phyloP scores from a whole-genome alignment of 805 yeast species.

The Candida hungchunana region DNA sequence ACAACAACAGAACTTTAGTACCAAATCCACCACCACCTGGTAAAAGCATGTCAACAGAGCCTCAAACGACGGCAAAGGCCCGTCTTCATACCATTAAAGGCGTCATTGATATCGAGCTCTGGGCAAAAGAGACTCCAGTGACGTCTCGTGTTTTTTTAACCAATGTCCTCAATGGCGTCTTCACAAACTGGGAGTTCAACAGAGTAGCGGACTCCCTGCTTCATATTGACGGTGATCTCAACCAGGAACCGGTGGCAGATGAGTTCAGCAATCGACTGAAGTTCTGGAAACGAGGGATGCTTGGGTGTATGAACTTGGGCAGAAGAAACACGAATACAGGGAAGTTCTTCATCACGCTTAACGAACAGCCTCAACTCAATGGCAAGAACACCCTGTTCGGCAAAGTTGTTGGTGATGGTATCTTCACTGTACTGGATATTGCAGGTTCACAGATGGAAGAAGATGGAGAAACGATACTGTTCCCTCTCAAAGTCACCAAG shows the following conservation, averaged over 20 bases:
- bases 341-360: constrained; percentile 46
- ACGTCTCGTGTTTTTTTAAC: constrained; percentile 46
- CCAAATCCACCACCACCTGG: neutral
- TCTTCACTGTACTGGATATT: constrained; percentile 49
- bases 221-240: constrained; percentile 32
- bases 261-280: constrained; percentile 52
- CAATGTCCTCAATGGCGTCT: constrained; percentile 41
- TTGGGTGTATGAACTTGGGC: constrained; percentile 45
- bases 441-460: constrained; percentile 42
- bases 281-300: constrained; percentile 47
- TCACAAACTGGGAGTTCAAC: constrained; percentile 38
- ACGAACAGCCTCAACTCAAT: constrained; percentile 41
- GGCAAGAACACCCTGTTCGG: constrained; percentile 50
- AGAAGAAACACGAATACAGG: constrained; percentile 31
- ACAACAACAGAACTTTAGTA: neutral
- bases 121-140: constrained; percentile 64
- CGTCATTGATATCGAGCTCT: constrained; percentile 52
- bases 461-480: constrained; percentile 41
- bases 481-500: constrained; percentile 43
- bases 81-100: constrained; percentile 55
- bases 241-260: constrained; percentile 25
- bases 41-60: constrained; percentile 33
- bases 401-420: constrained; percentile 50
- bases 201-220: constrained; percentile 35
- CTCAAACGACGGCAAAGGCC: constrained; percentile 59